A percentile compares a stretch with the other conserved stretches of the same genome.
Evolutionary conservation across 768 basidiomycete species (phyloP).

Genomic region (Daedaleopsis sinensis): DNA sequence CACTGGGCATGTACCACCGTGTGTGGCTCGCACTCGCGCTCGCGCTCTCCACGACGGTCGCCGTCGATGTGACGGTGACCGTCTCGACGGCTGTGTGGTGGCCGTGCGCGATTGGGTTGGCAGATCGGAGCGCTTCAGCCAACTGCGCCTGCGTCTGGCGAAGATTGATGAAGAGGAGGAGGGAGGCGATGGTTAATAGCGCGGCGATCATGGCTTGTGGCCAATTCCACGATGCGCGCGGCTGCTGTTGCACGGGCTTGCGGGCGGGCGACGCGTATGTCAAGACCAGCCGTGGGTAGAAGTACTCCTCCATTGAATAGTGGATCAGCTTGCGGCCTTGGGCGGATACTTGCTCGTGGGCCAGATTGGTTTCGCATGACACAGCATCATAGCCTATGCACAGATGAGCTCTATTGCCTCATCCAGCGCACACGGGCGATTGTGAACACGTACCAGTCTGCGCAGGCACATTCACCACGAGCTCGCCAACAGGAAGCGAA

Average conservation of each 20-base stretch:
- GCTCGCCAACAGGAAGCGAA: constrained; percentile 62
- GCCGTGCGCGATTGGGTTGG: neutral
- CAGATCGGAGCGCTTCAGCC: constrained; percentile 6
- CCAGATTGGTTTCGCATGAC: constrained; percentile 57
- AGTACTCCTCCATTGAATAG: constrained; percentile 58
- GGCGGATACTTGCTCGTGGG: constrained; percentile 46
- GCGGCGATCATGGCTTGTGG: constrained; percentile 1
- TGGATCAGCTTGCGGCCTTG: constrained; percentile 55
- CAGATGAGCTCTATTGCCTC: neutral
- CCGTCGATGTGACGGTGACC: constrained; percentile 41
- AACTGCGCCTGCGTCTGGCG: constrained; percentile 18
- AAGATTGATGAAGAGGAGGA: constrained; percentile 11
- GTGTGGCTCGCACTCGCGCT: neutral
- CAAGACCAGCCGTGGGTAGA: constrained; percentile 51
- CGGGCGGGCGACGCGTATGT: constrained; percentile 30
- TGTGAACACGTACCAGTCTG: constrained; percentile 49
- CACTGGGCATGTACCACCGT: constrained; percentile 21
- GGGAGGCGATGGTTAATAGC: neutral
- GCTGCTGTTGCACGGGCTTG: neutral
- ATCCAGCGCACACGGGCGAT: neutral
- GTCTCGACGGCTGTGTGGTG: constrained; percentile 26
- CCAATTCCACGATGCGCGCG: neutral
- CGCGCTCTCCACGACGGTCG: neutral
- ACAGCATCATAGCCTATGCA: constrained; percentile 45
- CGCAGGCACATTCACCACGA: constrained; percentile 63